Conservation (phyloP, 192 early-diverging fungal species). For the Backusella parvicylindrica region DNA sequence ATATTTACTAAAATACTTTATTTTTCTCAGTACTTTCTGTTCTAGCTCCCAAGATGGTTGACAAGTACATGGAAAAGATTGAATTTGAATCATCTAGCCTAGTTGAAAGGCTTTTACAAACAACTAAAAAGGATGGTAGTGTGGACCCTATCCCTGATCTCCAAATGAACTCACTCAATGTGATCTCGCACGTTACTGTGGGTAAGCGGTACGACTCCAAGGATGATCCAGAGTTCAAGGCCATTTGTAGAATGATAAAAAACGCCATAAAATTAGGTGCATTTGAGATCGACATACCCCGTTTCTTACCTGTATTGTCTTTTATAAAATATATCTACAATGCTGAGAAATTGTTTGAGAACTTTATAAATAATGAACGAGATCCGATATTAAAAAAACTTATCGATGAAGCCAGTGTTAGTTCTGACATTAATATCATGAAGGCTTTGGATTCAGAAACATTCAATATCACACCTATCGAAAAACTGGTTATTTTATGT, state of each 20-base stretch:
- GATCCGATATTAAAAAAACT: background rate
- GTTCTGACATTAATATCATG: background rate
- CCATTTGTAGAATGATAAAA: background rate
- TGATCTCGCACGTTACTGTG: background rate
- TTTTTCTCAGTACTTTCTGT: background rate
- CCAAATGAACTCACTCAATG: background rate
- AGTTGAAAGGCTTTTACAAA: background rate
- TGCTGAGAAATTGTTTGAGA: background rate
- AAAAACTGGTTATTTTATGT: background rate
- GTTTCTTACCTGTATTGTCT: background rate
- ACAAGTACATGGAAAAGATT: background rate
- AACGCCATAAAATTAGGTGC: background rate
- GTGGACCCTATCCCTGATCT: background rate
- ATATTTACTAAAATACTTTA: too few species aligned
- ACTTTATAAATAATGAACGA: background rate
- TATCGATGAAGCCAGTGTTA: background rate
- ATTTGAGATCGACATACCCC: background rate
- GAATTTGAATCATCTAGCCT: background rate
- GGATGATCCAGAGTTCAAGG: background rate
- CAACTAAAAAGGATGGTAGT: background rate
- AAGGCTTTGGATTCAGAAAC: background rate
- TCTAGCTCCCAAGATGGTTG: background rate
- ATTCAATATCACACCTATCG: background rate
- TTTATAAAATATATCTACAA: too few species aligned
- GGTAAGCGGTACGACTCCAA: background rate